A percentile compares a stretch with the other conserved stretches of the same genome.
These are phyloP conservation scores for Dictyophora rubrovolvata DNA, from an alignment of 768 basidiomycete genomes.

Conservation along the genomic window DNA sequence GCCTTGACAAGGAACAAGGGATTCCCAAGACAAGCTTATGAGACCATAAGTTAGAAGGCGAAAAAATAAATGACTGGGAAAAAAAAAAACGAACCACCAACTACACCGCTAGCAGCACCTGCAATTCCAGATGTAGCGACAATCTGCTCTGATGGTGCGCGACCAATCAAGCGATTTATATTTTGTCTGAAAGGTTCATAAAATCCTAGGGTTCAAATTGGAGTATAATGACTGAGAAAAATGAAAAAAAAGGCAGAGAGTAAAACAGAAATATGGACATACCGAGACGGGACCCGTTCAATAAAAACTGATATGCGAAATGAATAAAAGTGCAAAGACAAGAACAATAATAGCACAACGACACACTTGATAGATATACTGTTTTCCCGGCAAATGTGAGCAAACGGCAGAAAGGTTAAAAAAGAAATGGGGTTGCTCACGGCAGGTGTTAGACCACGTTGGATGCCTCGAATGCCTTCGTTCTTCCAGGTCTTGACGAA, in stretches of 20 bases:
- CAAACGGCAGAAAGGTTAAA: not conserved
- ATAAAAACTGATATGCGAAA: constrained; percentile 50
- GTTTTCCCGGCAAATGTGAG: not conserved
- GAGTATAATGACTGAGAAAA: not conserved
- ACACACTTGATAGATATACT: constrained; percentile 89
- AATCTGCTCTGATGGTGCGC: constrained; percentile 51
- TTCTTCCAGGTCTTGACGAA: constrained; percentile 79
- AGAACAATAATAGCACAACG: not conserved
- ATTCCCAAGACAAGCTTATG: constrained; percentile 65
- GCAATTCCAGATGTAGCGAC: constrained; percentile 72
- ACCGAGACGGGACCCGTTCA: constrained; percentile 90
- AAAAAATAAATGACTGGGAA: not conserved
- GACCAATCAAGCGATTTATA: constrained; percentile 62
- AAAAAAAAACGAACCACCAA: constrained; percentile 55
- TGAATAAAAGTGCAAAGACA: not conserved
- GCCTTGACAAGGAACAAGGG: constrained; percentile 95
- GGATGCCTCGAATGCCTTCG: constrained; percentile 86
- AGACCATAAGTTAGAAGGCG: not conserved
- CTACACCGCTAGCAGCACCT: constrained; percentile 81
- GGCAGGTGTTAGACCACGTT: constrained; percentile 84
- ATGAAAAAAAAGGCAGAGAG: not conserved
- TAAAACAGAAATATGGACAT: constrained; percentile 9
- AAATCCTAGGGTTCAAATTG: constrained; percentile 50
- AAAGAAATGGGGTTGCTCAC: constrained; percentile 39
- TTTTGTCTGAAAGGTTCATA: constrained; percentile 82